phyloP scores from a whole-genome alignment of 371 early-diverging fungal genomes.

The Chytridium lagenaria region DNA sequence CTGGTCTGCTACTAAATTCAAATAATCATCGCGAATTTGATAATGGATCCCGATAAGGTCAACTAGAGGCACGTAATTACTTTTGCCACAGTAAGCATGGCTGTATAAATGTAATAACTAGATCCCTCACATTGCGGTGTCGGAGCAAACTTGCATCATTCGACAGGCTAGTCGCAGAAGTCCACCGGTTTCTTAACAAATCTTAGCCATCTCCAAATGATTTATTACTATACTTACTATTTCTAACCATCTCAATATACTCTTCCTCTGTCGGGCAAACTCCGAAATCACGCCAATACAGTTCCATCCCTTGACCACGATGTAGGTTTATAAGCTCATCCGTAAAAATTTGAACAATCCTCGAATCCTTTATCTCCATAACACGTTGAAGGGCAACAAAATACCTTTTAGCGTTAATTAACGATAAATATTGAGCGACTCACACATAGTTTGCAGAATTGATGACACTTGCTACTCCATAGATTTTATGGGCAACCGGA shows the following conservation, averaged over 20 bases:
- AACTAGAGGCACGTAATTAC: slow-evolving; percentile 82
- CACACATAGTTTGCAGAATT: slow-evolving; percentile 92
- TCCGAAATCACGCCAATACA: slow-evolving; percentile 86
- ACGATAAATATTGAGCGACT: not conserved
- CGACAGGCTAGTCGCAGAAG: slow-evolving; percentile 90
- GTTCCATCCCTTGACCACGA: slow-evolving; percentile 93
- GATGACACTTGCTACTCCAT: slow-evolving; percentile 88
- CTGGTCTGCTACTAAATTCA: slow-evolving; percentile 84
- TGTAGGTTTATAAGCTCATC: slow-evolving; percentile 91
- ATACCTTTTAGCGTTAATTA: slow-evolving; percentile 53
- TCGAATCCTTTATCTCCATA: slow-evolving; percentile 67
- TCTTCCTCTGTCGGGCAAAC: slow-evolving; percentile 87
- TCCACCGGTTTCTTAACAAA: slow-evolving; percentile 87
- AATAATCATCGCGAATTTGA: slow-evolving; percentile 96
- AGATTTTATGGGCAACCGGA: slow-evolving; percentile 96
- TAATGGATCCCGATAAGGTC: slow-evolving; percentile 89
- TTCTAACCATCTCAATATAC: slow-evolving; percentile 88
- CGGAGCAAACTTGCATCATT: slow-evolving; percentile 74
- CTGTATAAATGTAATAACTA: not conserved
- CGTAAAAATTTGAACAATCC: slow-evolving; percentile 80
- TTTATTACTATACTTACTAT: slow-evolving; percentile 65
- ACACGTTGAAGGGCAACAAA: slow-evolving; percentile 88
- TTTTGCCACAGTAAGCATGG: not conserved
- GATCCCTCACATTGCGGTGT: slow-evolving; percentile 21
- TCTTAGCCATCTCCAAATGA: not conserved